phyloP scores from a whole-genome alignment of 768 basidiomycete genomes.

The Mycena sanguinolenta region DNA sequence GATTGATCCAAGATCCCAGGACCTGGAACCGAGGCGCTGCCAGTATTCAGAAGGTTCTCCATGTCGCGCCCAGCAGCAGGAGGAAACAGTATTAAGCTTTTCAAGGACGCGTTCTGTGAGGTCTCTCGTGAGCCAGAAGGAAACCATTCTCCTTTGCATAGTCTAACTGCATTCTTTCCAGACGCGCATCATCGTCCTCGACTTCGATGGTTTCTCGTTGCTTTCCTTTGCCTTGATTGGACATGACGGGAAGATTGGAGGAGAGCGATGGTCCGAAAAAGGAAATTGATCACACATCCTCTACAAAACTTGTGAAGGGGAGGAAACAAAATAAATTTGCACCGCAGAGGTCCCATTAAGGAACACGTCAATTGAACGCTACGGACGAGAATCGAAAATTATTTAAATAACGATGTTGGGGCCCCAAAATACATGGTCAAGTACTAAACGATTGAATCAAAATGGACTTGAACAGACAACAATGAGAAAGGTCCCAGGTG shows the following conservation, averaged over 20 bases:
- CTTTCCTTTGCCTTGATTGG: constrained; percentile 19
- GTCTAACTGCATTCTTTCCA: constrained; percentile 33
- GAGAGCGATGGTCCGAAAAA: not conserved
- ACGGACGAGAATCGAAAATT: too few species aligned
- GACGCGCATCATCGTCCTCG: constrained; percentile 33
- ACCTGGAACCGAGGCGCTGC: not conserved
- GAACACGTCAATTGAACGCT: too few species aligned
- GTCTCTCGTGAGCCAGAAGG: constrained; percentile 1
- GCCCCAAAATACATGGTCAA: too few species aligned
- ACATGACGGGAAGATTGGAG: not conserved
- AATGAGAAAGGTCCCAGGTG: not conserved
- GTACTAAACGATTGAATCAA: too few species aligned
- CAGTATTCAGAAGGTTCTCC: constrained; percentile 15
- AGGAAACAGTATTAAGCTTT: constrained; percentile 28
- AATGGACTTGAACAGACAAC: not conserved
- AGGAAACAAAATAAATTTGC: too few species aligned
- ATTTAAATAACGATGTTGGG: too few species aligned
- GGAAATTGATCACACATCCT: not conserved
- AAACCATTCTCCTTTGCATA: not conserved
- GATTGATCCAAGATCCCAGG: constrained; percentile 1
- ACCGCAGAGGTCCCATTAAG: too few species aligned
- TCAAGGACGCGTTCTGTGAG: constrained; percentile 31
- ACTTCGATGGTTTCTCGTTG: constrained; percentile 31
- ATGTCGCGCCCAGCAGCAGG: constrained; percentile 12
- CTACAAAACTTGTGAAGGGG: too few species aligned